Conservation (phyloP, 495 filamentous ascomycete genomes). For the Aspergillus saccharolyticus region DNA sequence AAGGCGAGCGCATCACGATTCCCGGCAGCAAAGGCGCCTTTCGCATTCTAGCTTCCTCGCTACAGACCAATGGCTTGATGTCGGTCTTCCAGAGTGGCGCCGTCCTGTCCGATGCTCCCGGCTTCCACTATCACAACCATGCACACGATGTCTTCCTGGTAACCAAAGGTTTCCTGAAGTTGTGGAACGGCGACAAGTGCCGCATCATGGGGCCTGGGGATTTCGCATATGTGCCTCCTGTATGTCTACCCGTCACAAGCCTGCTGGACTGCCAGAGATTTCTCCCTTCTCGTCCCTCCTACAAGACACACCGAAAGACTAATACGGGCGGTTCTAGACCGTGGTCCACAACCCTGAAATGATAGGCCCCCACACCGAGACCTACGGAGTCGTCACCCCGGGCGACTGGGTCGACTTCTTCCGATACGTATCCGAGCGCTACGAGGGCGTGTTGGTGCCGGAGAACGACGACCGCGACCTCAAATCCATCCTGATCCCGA, state of each 20-base stretch:
- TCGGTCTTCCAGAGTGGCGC: constrained; percentile 44
- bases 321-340: constrained; percentile 21
- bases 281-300: neutral
- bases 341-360: constrained; percentile 42
- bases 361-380: constrained; percentile 39
- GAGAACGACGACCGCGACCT: constrained; percentile 40
- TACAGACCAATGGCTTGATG: constrained; percentile 41
- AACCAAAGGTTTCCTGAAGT: constrained; percentile 41
- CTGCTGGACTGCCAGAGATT: neutral
- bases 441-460: constrained; percentile 46
- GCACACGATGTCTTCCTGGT: constrained; percentile 48
- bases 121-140: constrained; percentile 46
- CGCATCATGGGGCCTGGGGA: constrained; percentile 42
- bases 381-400: constrained; percentile 42
- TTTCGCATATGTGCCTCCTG: constrained; percentile 47
- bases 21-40: constrained; percentile 41
- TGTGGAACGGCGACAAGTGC: constrained; percentile 44
- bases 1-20: constrained; percentile 43
- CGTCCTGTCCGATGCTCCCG: constrained; percentile 36
- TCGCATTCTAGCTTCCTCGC: constrained; percentile 41
- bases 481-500: constrained; percentile 41
- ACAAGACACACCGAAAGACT: neutral
- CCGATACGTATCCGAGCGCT: constrained; percentile 45
- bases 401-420: constrained; percentile 52
- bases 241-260: constrained; percentile 11